Conservation (phyloP, 345 rosid genomes). For the Populus davidiana region DNA sequence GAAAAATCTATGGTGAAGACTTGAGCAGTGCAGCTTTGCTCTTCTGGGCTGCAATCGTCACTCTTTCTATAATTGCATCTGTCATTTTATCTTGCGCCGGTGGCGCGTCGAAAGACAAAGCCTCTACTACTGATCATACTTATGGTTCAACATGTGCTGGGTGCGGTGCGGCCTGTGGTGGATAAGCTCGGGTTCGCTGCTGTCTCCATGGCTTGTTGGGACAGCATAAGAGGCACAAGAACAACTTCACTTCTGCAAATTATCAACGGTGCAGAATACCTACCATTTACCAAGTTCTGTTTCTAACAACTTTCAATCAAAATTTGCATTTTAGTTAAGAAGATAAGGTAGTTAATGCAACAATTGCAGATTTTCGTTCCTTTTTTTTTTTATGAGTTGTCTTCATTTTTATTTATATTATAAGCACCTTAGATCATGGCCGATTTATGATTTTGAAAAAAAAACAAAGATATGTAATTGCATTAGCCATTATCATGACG, state of each 20-base stretch:
- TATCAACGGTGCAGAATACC: not conserved
- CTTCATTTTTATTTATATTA: not conserved
- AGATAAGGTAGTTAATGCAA: not conserved
- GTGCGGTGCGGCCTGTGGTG: constrained; percentile 57
- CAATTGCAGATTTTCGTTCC: not conserved
- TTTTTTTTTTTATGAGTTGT: not conserved
- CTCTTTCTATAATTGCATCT: constrained; percentile 30
- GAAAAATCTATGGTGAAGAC: constrained; percentile 6
- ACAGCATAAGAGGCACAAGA: not conserved
- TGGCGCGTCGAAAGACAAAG: constrained; percentile 46
- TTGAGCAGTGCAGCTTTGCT: constrained; percentile 12
- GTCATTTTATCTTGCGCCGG: constrained; percentile 48
- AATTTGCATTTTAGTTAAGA: not conserved
- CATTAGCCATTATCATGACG: not conserved
- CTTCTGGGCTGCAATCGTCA: constrained; percentile 35
- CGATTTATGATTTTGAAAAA: too few species aligned
- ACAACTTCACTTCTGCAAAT: not conserved
- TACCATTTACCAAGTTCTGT: not conserved
- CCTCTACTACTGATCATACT: constrained; percentile 21
- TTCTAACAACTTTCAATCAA: not conserved
- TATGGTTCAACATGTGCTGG: constrained; percentile 51
- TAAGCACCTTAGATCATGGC: too few species aligned
- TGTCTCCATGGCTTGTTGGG: not conserved
- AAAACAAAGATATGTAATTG: not conserved
- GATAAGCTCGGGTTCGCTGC: constrained; percentile 10